Conservation (phyloP, 331 rosid genomes). For the Quercus phellos region DNA sequence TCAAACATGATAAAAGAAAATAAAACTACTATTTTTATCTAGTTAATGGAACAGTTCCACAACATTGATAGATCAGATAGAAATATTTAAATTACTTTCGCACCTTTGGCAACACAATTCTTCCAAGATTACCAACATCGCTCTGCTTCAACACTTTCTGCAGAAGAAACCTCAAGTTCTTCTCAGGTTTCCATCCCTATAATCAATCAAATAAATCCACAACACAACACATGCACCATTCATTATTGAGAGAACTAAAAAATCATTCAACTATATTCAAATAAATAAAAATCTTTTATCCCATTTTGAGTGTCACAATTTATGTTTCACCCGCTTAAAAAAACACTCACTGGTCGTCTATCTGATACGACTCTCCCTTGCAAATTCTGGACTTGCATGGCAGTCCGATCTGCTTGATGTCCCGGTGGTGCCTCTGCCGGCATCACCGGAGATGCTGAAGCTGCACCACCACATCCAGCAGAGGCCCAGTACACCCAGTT, state of each 20-base stretch:
- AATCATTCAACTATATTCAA: too few species aligned
- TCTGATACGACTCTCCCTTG: conserved; percentile 34
- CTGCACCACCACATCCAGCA: not conserved
- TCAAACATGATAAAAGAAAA: not conserved
- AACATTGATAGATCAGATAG: not conserved
- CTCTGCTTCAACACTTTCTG: conserved; percentile 98
- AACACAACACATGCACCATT: not conserved
- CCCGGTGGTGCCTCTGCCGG: not conserved
- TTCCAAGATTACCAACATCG: conserved; percentile 92
- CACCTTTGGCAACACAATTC: conserved; percentile 91
- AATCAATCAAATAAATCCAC: not conserved
- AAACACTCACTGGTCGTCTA: conserved; percentile 52
- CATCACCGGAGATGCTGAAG: conserved; percentile 19
- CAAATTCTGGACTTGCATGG: conserved; percentile 45
- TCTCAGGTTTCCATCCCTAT: conserved; percentile 95
- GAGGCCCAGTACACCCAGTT: conserved; percentile 85
- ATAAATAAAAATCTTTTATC: too few species aligned
- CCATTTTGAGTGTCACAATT: too few species aligned
- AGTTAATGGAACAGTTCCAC: not conserved
- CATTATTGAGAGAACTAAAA: not conserved
- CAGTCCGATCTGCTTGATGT: conserved; percentile 26
- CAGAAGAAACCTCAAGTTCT: conserved; percentile 82
- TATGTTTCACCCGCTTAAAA: not conserved
- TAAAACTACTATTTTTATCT: not conserved
- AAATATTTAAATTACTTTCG: not conserved